Conservation (phyloP, 1,284 basidiomycete genomes). For the Hemileccinum hortonii region DNA sequence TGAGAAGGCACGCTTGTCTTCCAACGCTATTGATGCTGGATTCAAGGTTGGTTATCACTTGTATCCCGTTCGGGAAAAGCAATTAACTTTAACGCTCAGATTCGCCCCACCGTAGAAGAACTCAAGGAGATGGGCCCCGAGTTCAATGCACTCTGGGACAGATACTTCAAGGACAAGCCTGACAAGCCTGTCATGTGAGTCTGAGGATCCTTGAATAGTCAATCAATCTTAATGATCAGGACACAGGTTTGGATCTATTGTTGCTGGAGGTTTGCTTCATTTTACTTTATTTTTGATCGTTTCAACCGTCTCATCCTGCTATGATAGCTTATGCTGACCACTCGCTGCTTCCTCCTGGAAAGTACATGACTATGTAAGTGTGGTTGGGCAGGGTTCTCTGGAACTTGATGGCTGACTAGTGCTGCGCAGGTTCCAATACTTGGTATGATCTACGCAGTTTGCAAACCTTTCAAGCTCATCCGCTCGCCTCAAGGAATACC, state of each 20-base stretch:
- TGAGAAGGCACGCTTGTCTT: slow-evolving; percentile 65
- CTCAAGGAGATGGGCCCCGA: slow-evolving; percentile 76
- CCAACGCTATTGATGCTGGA: slow-evolving; percentile 71
- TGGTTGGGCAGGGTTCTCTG: neutral
- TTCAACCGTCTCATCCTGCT: neutral
- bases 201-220: neutral
- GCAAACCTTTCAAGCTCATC: neutral
- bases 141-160: slow-evolving; percentile 65
- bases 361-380: slow-evolving; percentile 62
- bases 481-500: slow-evolving; percentile 46
- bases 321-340: slow-evolving; percentile 66
- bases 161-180: slow-evolving; percentile 73
- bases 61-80: neutral
- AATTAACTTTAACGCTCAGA: slow-evolving; percentile 34
- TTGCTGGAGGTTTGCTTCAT: slow-evolving; percentile 46
- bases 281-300: neutral
- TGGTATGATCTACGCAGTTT: slow-evolving; percentile 25
- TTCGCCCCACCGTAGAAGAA: slow-evolving; percentile 66
- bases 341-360: slow-evolving; percentile 63
- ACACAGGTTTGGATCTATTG: slow-evolving; percentile 61
- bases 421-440: slow-evolving; percentile 55
- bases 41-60: slow-evolving; percentile 51
- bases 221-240: neutral
- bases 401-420: slow-evolving; percentile 1
- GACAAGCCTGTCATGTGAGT: slow-evolving; percentile 70